Evolutionary conservation across 306 rosid genomes (phyloP).

Genomic region (Betula pendula): DNA sequence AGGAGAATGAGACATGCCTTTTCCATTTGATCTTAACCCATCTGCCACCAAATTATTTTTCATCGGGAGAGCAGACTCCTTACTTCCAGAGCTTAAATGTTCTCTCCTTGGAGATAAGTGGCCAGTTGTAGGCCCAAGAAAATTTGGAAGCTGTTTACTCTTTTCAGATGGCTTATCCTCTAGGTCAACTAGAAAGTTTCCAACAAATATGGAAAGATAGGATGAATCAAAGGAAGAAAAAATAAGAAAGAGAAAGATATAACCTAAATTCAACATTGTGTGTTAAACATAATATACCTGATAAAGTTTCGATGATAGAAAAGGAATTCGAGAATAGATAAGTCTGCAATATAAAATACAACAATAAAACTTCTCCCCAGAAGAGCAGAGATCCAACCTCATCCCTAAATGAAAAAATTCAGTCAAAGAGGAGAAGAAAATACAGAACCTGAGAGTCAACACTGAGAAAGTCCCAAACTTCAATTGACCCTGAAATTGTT

Average conservation of each 20-base stretch:
- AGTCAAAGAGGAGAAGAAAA: constrained; percentile 25
- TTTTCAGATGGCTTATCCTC: constrained; percentile 65
- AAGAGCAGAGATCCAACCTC: constrained; percentile 3
- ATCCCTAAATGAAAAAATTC: background rate
- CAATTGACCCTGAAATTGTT: constrained; percentile 92
- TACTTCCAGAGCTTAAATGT: constrained; percentile 43
- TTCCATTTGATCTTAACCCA: constrained; percentile 55
- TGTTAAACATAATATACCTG: constrained; percentile 63
- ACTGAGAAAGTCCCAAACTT: constrained; percentile 98
- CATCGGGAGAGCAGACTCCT: constrained; percentile 54
- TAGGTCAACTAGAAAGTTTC: constrained; percentile 58
- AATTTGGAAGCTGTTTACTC: constrained; percentile 49
- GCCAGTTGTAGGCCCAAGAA: constrained; percentile 42
- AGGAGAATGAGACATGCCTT: constrained; percentile 46
- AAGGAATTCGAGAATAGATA: constrained; percentile 85
- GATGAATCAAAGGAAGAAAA: constrained; percentile 34
- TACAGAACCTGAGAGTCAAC: constrained; percentile 92
- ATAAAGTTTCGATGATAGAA: constrained; percentile 84
- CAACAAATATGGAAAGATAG: constrained; percentile 27
- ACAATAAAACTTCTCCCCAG: constrained; percentile 1
- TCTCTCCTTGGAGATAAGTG: constrained; percentile 44
- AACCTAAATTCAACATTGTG: constrained; percentile 27
- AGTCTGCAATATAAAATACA: constrained; percentile 62
- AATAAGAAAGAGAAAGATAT: constrained; percentile 6
- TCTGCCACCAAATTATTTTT: constrained; percentile 52